phyloP scores from a whole-genome alignment of 2,329 filamentous ascomycete genomes.

The Cadophora sp. region DNA sequence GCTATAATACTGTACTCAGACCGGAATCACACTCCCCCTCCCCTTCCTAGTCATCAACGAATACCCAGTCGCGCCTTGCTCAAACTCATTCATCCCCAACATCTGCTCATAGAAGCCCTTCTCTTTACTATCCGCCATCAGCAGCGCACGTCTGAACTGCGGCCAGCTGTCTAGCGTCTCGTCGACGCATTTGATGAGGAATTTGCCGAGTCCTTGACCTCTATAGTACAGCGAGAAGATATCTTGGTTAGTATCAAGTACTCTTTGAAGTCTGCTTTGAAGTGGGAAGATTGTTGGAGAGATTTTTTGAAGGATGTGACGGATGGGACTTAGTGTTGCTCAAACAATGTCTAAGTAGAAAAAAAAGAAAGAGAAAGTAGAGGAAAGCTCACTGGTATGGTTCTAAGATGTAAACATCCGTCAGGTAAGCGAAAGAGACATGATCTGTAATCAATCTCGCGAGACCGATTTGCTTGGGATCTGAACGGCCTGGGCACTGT shows the following conservation, averaged over 20 bases:
- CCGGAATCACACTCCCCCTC: constrained; percentile 9
- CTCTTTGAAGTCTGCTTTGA: too few species aligned
- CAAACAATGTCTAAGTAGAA: too few species aligned
- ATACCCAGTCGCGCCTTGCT: constrained; percentile 30
- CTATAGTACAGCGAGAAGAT: background rate
- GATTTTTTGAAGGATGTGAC: too few species aligned
- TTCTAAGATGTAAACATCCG: constrained; percentile 70
- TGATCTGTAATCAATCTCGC: constrained; percentile 73
- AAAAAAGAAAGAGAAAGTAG: too few species aligned
- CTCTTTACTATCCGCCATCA: constrained; percentile 52
- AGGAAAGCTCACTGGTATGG: constrained; percentile 54
- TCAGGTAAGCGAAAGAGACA: constrained; percentile 71
- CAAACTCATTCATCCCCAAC: constrained; percentile 36
- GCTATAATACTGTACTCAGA: background rate
- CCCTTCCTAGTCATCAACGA: constrained; percentile 28
- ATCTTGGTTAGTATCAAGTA: background rate
- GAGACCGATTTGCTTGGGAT: constrained; percentile 59
- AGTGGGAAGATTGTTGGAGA: too few species aligned
- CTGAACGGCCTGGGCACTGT: constrained; percentile 25
- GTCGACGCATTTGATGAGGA: constrained; percentile 67
- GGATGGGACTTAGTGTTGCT: too few species aligned
- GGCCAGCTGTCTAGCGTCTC: constrained; percentile 64
- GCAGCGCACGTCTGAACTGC: constrained; percentile 63
- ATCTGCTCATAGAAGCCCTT: constrained; percentile 39
- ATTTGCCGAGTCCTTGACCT: constrained; percentile 66